These are phyloP conservation scores for Taphrina wiesneri DNA, from an alignment of 1,139 yeast genomes.

Conservation along the genomic window DNA sequence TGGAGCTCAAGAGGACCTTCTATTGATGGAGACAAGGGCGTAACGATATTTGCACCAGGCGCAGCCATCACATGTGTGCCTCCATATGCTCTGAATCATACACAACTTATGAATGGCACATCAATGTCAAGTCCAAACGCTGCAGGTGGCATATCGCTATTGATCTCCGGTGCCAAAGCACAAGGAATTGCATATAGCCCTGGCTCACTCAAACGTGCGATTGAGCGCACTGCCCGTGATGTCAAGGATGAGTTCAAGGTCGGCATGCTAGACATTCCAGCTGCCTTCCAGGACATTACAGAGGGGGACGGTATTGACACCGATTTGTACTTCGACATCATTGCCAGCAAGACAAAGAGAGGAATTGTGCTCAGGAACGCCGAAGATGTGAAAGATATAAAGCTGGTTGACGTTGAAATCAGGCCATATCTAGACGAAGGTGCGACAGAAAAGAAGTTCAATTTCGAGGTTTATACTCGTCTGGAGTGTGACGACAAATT, in stretches of 20 bases:
- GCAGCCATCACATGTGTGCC: constrained; percentile 38
- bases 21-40: constrained; percentile 37
- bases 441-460: constrained; percentile 24
- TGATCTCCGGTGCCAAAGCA: constrained; percentile 35
- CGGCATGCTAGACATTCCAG: constrained; percentile 36
- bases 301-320: constrained; percentile 13
- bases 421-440: constrained; percentile 32
- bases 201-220: constrained; percentile 31
- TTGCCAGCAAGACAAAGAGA: constrained; percentile 23
- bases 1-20: constrained; percentile 38
- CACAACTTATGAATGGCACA: constrained; percentile 38
- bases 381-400: constrained; percentile 19
- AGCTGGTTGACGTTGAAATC: constrained; percentile 28
- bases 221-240: constrained; percentile 31
- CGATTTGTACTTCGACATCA: constrained; percentile 33
- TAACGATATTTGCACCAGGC: constrained; percentile 37
- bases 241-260: constrained; percentile 33
- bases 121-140: constrained; percentile 38
- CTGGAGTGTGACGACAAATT: constrained; percentile 31
- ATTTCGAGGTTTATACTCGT: constrained; percentile 27
- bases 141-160: constrained; percentile 37
- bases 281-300: constrained; percentile 32
- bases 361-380: constrained; percentile 35
- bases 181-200: constrained; percentile 28
- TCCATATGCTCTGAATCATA: constrained; percentile 34